A percentile compares a stretch with the other conserved stretches of the same genome.
Conservation (phyloP, 805 yeast genomes). For the Hanseniaspora taiwanica region DNA sequence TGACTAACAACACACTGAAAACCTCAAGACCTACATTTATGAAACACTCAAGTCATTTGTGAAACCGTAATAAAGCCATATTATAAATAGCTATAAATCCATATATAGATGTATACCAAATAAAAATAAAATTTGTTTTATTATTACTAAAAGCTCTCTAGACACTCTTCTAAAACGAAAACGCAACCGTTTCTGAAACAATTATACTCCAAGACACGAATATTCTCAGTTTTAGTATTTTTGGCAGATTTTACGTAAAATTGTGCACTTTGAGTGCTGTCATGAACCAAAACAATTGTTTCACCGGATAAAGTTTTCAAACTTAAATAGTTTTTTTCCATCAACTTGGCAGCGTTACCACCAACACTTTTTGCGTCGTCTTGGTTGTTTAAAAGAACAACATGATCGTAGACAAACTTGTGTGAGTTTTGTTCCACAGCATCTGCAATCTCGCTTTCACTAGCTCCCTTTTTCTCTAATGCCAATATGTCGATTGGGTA, state of each 20-base stretch:
- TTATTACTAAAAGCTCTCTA: background rate
- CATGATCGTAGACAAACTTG: constrained; percentile 50
- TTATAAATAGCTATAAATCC: too few species aligned
- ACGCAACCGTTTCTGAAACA: background rate
- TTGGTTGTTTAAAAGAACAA: constrained; percentile 23
- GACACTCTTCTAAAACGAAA: background rate
- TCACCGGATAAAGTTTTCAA: background rate
- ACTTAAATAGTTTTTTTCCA: background rate
- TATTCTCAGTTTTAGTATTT: background rate
- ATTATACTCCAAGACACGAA: background rate
- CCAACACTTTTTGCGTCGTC: background rate
- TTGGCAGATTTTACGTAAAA: background rate
- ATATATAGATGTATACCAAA: too few species aligned
- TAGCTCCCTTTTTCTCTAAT: constrained; percentile 7
- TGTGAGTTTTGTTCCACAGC: constrained; percentile 38
- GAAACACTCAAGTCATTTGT: too few species aligned
- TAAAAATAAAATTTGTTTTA: too few species aligned
- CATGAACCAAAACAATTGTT: background rate
- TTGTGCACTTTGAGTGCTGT: background rate
- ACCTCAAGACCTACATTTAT: too few species aligned
- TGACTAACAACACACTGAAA: too few species aligned
- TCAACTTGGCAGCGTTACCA: background rate
- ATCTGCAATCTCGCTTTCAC: constrained; percentile 29
- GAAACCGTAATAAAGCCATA: too few species aligned
- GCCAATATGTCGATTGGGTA: constrained; percentile 41